Percentiles rank a stretch among this genome's conserved stretches.
These are phyloP conservation scores for Mycena leptocephala DNA, from an alignment of 768 basidiomycete species.

Conservation along the genomic window DNA sequence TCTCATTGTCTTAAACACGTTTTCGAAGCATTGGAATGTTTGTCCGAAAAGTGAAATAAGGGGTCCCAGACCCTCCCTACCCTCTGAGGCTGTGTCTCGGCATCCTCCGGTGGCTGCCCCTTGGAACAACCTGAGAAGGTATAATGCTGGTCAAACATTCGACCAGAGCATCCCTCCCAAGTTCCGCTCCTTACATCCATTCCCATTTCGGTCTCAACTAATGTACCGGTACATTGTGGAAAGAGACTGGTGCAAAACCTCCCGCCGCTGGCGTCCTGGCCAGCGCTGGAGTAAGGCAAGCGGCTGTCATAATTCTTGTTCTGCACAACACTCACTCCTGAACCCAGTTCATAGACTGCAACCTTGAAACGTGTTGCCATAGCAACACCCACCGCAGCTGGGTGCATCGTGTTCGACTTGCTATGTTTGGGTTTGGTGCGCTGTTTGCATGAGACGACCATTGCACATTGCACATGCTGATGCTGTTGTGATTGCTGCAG, in stretches of 20 bases:
- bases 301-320: background rate
- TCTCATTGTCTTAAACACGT: too few relatives aligned
- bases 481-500: background rate
- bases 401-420: background rate
- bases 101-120: too few relatives aligned
- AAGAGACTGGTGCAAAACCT: conserved; percentile 1
- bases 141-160: background rate
- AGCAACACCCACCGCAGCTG: background rate
- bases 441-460: background rate
- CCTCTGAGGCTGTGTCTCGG: too few relatives aligned
- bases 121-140: too few relatives aligned
- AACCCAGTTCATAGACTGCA: background rate
- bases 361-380: background rate
- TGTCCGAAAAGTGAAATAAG: too few relatives aligned
- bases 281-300: background rate
- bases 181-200: background rate
- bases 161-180: background rate
- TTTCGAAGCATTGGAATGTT: too few relatives aligned
- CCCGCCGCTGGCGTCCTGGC: background rate
- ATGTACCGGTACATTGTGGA: background rate
- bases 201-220: too few relatives aligned
- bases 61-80: too few relatives aligned
- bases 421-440: background rate
- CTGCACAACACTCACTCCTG: background rate
- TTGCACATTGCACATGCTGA: background rate